phyloP scores from a whole-genome alignment of 2,329 filamentous ascomycete genomes.

The Paecilomyces sp. region DNA sequence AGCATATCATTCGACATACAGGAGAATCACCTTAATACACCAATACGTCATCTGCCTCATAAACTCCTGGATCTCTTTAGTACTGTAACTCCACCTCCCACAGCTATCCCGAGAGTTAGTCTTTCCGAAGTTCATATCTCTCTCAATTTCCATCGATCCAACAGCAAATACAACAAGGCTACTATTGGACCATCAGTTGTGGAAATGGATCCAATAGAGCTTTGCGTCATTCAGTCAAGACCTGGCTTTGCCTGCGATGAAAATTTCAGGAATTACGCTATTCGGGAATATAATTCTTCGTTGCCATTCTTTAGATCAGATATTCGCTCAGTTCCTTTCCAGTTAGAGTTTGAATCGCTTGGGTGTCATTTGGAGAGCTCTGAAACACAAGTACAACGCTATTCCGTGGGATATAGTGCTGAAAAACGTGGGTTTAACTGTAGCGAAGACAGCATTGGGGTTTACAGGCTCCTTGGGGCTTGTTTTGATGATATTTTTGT shows the following conservation, averaged over 20 bases:
- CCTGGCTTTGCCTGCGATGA: not conserved
- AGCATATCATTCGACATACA: constrained; percentile 16
- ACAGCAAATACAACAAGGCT: not conserved
- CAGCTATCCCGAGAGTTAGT: constrained; percentile 5
- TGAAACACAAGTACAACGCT: not conserved
- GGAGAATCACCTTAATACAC: not conserved
- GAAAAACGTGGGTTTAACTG: not conserved
- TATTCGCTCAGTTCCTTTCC: not conserved
- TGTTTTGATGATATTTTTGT: constrained; percentile 17
- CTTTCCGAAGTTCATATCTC: constrained; percentile 15
- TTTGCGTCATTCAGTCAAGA: not conserved
- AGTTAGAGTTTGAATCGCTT: not conserved
- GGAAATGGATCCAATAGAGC: not conserved
- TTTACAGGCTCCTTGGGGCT: constrained; percentile 16
- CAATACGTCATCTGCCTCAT: constrained; percentile 8
- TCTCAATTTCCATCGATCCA: constrained; percentile 8
- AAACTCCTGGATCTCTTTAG: constrained; percentile 9
- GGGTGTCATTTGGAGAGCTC: not conserved
- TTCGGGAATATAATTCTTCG: not conserved
- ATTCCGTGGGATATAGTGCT: not conserved
- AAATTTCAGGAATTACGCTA: not conserved
- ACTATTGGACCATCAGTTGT: not conserved
- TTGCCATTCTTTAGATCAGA: not conserved
- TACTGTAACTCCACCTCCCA: constrained; percentile 9
- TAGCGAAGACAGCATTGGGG: not conserved